Evolutionary conservation across 2,329 filamentous ascomycete genomes (phyloP).

Genomic region (Huntiella bhutanensis): DNA sequence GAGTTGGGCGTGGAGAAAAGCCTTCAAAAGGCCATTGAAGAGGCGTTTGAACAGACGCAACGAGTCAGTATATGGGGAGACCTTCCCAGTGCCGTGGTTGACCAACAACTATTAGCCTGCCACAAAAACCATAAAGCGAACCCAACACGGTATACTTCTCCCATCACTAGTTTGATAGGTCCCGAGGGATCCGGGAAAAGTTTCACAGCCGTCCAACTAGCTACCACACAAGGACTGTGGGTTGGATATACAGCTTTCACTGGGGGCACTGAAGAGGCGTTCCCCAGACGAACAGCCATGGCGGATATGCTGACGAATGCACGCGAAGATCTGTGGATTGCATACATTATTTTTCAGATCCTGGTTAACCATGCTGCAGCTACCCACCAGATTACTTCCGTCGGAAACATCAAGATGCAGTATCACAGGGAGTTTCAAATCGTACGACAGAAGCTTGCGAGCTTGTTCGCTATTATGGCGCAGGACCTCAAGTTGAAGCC

Average conservation of each 20-base stretch:
- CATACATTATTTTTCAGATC: conserved; percentile 8
- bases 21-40: not conserved
- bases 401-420: conserved; percentile 2
- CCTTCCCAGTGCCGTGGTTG: conserved; percentile 4
- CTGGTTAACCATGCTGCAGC: not conserved
- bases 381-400: not conserved
- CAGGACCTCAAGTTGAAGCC: not conserved
- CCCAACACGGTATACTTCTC: conserved; percentile 8
- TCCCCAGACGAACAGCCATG: conserved; percentile 6
- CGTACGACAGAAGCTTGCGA: conserved; percentile 2
- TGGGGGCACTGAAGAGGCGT: not conserved
- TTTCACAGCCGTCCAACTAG: conserved; percentile 6
- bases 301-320: conserved; percentile 7
- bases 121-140: conserved; percentile 6
- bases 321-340: conserved; percentile 9
- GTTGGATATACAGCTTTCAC: conserved; percentile 7
- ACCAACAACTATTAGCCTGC: conserved; percentile 2
- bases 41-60: conserved; percentile 8
- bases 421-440: conserved; percentile 8
- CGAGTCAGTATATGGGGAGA: conserved; percentile 8
- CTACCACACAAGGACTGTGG: conserved; percentile 6
- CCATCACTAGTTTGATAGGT: conserved; percentile 6
- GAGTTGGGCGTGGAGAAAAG: not conserved
- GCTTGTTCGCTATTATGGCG: conserved; percentile 5
- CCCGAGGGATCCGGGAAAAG: conserved; percentile 10